Evolutionary conservation across 1,284 basidiomycete species (phyloP).

Genomic region (Cystobasidiaceae sp.): DNA sequence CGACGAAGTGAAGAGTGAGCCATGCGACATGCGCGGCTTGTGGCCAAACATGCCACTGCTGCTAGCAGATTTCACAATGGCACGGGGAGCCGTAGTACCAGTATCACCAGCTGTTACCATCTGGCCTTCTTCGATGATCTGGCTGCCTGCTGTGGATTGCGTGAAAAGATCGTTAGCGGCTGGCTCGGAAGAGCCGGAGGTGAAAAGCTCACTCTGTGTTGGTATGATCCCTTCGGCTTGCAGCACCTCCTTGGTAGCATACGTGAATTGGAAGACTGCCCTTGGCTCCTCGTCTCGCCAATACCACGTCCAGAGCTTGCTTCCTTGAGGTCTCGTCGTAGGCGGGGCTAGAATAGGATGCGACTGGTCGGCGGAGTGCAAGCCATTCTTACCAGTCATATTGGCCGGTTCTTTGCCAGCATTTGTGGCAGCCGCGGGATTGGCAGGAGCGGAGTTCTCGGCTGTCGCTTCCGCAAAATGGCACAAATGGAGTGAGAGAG

Average conservation of each 20-base stretch:
- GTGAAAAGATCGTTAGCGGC: too few species aligned
- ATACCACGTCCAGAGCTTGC: slow-evolving; percentile 31
- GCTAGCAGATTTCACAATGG: not conserved
- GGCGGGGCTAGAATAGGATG: slow-evolving; percentile 26
- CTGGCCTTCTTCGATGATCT: too few species aligned
- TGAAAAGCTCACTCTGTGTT: slow-evolving; percentile 4
- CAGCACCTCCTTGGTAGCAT: slow-evolving; percentile 22
- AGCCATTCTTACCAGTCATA: not conserved
- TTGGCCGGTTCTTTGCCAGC: not conserved
- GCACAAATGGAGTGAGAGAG: slow-evolving; percentile 24
- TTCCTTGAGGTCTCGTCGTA: slow-evolving; percentile 10
- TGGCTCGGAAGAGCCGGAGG: too few species aligned
- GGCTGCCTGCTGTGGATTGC: too few species aligned
- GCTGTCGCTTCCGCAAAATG: slow-evolving; percentile 27
- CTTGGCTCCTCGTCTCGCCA: slow-evolving; percentile 24
- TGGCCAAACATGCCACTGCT: not conserved
- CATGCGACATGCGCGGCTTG: slow-evolving; percentile 7
- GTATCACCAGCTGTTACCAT: not conserved
- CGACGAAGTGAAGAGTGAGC: slow-evolving; percentile 8
- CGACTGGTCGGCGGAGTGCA: not conserved
- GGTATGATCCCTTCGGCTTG: slow-evolving; percentile 30
- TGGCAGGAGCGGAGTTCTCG: not conserved
- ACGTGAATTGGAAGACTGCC: slow-evolving; percentile 26
- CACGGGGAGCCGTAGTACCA: not conserved
- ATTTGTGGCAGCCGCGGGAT: not conserved